Base-by-base conservation (phyloP, 1,284 basidiomycete genomes). In the Puccinia sorghi region DNA sequence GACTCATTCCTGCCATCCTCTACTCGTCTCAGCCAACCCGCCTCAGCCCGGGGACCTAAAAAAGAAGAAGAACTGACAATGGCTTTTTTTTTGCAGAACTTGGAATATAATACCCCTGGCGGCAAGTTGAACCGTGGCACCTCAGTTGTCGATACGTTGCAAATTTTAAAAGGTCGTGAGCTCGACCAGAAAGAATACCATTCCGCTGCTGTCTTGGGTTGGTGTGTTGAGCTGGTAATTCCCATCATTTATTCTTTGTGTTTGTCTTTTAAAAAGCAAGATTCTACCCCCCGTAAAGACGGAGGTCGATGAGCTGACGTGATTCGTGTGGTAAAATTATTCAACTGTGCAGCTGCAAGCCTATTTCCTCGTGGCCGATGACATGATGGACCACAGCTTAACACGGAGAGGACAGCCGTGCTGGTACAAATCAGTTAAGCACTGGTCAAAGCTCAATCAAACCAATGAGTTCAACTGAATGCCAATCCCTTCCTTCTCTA, bases 351-450 rank as follows among this genome's bases (percentile, higher is more conserved):
- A 27, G 20, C 54, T 98, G 17, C 97, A 99, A 91, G 94, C 94
- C 0, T 98, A 92, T 87, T 98, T 98, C 89, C 89, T 99, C 77
- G 95, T 99, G 77, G 90, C 94, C 27, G 96, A 99, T 86, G 96
- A 99, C 85, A 95, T 99, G 85, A 99, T 98, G 95, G 97, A 99
- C 85, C 86, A 89, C 32, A 93, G 91, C 70, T 90, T 97, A 83
- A 99, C 95, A 7, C 92, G 97, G 56, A 90, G 96, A n/a, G 92
- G 93, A n/a, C 95, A 98, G 85, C 93, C 95, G 0, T 99, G 96
- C 86, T 99, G 93, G 93, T 99, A 96, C 87, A 32, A 63, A 59
- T 39, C 63, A 41, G 73, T 76, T 25, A 66, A 56, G 46, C 13
- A 69, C 50, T 75, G 43, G n/a, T 13, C 61, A 50, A 22, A 27